phyloP scores from a whole-genome alignment of 768 basidiomycete genomes.

The Boletus vinaceobasis region DNA sequence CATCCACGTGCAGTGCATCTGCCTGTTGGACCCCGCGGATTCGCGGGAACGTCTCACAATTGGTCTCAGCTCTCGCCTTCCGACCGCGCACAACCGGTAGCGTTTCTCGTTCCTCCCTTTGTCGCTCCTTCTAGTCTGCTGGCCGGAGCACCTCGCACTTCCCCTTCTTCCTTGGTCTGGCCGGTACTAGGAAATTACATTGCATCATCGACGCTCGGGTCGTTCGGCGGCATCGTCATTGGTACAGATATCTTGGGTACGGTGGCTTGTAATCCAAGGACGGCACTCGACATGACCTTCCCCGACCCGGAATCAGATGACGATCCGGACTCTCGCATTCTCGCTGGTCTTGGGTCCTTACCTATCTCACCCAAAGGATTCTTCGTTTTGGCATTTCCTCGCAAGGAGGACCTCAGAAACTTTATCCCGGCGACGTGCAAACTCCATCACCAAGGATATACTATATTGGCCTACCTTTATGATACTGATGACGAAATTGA shows the following conservation, averaged over 20 bases:
- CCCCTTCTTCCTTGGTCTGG: conserved; percentile 24
- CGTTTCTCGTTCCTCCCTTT: conserved; percentile 62
- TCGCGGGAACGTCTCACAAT: conserved; percentile 21
- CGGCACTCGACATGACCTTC: background rate
- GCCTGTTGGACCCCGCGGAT: conserved; percentile 43
- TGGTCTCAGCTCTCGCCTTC: conserved; percentile 34
- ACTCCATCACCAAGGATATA: conserved; percentile 31
- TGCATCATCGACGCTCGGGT: conserved; percentile 28
- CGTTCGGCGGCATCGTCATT: conserved; percentile 40
- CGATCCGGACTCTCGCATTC: background rate
- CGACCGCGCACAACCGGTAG: conserved; percentile 35
- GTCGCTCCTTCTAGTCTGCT: conserved; percentile 38
- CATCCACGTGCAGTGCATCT: conserved; percentile 35
- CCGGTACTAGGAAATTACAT: conserved; percentile 21
- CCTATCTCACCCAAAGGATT: conserved; percentile 14
- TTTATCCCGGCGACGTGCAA: conserved; percentile 37
- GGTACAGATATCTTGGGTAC: conserved; percentile 7
- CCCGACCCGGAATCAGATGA: background rate
- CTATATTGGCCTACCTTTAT: conserved; percentile 32
- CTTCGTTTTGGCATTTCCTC: conserved; percentile 37
- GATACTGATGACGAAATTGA: conserved; percentile 2
- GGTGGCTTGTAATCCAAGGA: background rate
- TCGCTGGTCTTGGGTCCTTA: background rate
- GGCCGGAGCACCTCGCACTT: conserved; percentile 13
- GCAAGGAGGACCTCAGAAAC: conserved; percentile 30